These are phyloP conservation scores for Suhomyces taliae DNA, from an alignment of 1,139 yeast genomes.

Conservation along the genomic window DNA sequence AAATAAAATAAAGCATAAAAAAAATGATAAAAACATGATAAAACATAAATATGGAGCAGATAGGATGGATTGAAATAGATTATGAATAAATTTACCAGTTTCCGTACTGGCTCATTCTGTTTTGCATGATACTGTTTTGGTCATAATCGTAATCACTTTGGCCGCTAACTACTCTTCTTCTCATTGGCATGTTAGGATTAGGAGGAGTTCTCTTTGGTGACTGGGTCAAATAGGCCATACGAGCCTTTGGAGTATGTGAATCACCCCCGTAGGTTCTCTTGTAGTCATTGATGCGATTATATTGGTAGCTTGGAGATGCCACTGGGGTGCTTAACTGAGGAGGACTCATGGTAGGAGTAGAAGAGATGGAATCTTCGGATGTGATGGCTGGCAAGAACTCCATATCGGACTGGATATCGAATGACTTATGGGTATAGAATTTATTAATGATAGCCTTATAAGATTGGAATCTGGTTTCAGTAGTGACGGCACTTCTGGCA, in stretches of 20 bases:
- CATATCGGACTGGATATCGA: slow-evolving; percentile 67
- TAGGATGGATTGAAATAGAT: too few species aligned
- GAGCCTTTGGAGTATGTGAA: slow-evolving; percentile 16
- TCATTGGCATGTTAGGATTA: slow-evolving; percentile 10
- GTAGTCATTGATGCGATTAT: slow-evolving; percentile 12
- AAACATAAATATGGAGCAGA: too few species aligned
- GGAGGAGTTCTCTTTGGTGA: slow-evolving; percentile 20
- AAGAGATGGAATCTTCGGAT: slow-evolving; percentile 8
- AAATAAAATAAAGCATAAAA: too few species aligned
- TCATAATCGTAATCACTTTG: slow-evolving; percentile 11
- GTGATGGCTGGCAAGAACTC: slow-evolving; percentile 63
- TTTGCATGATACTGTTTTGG: slow-evolving; percentile 15
- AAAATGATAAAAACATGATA: too few species aligned
- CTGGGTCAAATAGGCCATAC: slow-evolving; percentile 16
- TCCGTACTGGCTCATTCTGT: slow-evolving; percentile 14
- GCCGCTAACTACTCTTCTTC: slow-evolving; percentile 14
- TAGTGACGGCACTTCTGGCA: not conserved
- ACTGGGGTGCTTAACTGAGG: slow-evolving; percentile 6
- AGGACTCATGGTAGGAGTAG: slow-evolving; percentile 3
- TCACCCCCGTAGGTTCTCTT: slow-evolving; percentile 1
- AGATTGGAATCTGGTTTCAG: slow-evolving; percentile 16
- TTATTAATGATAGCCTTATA: slow-evolving; percentile 40
- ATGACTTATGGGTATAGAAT: slow-evolving; percentile 64
- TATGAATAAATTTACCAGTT: slow-evolving; percentile 11
- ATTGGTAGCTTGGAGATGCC: slow-evolving; percentile 14